Percentiles rank a stretch among this genome's conserved stretches.
Evolutionary conservation across 2,329 filamentous ascomycete species (phyloP).

Genomic region (Fusarium bulbicola): DNA sequence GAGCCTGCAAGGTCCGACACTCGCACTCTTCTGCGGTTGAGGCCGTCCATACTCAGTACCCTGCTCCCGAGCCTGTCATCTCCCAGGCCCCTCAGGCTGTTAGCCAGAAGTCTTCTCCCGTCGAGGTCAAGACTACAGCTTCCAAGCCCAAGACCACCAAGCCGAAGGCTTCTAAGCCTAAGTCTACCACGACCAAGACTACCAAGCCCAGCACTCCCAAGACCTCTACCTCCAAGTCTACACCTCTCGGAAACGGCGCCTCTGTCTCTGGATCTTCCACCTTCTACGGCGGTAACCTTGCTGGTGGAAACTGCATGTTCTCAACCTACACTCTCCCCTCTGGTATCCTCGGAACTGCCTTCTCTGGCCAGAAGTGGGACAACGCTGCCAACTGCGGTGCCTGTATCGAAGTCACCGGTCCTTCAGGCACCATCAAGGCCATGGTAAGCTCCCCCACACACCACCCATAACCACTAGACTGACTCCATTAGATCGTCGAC

Average conservation of each 20-base stretch:
- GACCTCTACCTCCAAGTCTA: background rate
- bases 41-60: conserved; percentile 7
- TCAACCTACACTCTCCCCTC: conserved; percentile 68
- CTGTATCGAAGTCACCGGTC: conserved; percentile 68
- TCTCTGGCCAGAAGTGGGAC: conserved; percentile 67
- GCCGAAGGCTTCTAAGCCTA: background rate
- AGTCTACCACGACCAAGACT: background rate
- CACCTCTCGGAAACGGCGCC: conserved; percentile 4
- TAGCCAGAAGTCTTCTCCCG: conserved; percentile 2
- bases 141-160: background rate
- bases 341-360: conserved; percentile 68
- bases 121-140: background rate
- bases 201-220: background rate
- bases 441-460: conserved; percentile 59
- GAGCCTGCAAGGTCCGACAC: conserved; percentile 34
- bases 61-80: background rate
- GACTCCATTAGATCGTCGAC: conserved; percentile 52
- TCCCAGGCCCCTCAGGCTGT: background rate
- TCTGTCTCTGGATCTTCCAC: conserved; percentile 47
- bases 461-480: background rate
- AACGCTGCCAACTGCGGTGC: conserved; percentile 65
- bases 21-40: conserved; percentile 7
- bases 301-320: conserved; percentile 71
- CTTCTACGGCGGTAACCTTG: conserved; percentile 64
- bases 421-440: conserved; percentile 65